phyloP scores from a whole-genome alignment of 768 basidiomycete species.

The Suillus cothurnatus region DNA sequence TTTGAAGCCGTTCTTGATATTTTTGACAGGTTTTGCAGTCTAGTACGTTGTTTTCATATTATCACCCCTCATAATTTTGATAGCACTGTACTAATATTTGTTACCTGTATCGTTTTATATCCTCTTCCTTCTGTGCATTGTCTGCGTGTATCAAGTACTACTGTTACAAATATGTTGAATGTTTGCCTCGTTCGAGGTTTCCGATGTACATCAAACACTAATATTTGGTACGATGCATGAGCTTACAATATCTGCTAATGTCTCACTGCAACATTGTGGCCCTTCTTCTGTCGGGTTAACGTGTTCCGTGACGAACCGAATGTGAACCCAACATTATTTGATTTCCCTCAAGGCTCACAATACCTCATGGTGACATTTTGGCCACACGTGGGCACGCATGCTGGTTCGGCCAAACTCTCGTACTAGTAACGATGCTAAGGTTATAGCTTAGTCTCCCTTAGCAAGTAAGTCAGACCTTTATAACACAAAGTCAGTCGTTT shows the following conservation, averaged over 20 bases:
- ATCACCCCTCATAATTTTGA: background rate
- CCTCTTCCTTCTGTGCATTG: background rate
- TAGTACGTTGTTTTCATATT: background rate
- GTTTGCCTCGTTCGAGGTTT: background rate
- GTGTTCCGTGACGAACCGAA: conserved; percentile 83
- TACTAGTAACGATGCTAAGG: background rate
- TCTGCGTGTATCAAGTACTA: background rate
- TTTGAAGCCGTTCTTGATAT: background rate
- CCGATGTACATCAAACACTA: too few species aligned
- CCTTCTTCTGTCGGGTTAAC: conserved; percentile 79
- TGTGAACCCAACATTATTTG: conserved; percentile 73
- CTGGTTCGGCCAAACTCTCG: conserved; percentile 11
- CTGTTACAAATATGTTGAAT: background rate
- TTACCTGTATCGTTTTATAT: background rate
- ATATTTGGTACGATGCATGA: too few species aligned
- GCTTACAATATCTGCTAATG: too few species aligned
- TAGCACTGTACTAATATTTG: background rate
- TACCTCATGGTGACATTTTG: conserved; percentile 50
- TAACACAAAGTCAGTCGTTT: background rate
- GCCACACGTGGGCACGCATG: conserved; percentile 83
- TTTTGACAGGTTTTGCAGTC: background rate
- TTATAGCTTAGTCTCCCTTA: background rate
- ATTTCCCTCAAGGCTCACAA: conserved; percentile 60
- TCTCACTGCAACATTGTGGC: too few species aligned
- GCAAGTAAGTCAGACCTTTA: background rate